Base-by-base conservation (phyloP, 495 filamentous ascomycete species). In the Penicillium ucsense region DNA sequence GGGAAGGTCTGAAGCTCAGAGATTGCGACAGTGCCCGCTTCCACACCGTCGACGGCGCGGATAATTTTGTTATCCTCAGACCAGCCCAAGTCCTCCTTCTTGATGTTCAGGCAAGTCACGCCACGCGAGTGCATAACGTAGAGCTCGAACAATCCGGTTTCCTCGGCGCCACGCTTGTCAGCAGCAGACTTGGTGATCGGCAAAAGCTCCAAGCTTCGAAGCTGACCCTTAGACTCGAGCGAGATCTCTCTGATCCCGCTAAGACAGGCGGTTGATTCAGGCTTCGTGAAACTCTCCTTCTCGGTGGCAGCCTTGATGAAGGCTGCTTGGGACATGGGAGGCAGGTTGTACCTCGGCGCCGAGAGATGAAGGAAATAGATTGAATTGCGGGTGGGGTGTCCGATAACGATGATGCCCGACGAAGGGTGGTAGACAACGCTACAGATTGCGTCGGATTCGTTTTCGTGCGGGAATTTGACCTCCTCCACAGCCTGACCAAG, bases 111-210 rank as follows among this genome's bases (percentile, higher is more conserved):
- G 57, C 85, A 88, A 1, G 88, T 89, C 37, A 96, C 89, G 50
- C 94, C 94, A 63, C 88, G 92, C 6, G 92, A 94, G 64, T 99
- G 90, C 83, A 95, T 94, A 20, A 87, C 85, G 64, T 97, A 99
- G 6, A 99, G 78, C 70, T 97, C 94, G 54, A 97, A 96, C 41
- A 95, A 60, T 3, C 72, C 61, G 11, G 74, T 80, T 20, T 84
- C 79, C 29, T 77, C 73, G 10, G 79, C 75, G 31, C 66, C 68
- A 5, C 59, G 61, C 46, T 64, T 63, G 8, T 60, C 60, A 40
- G 62, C 65, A 12, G 58, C 53, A 8, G 59, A 53, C 55, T 72
- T 76, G n/a, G 71, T 71, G 6, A 79, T 65, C 46, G 82, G 79
- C 20, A 96, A 73, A 55, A 97, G 85, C 55, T 91, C 88, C 50